phyloP scores from a whole-genome alignment of 495 filamentous ascomycete genomes.

The Talaromyces stipitatus region DNA sequence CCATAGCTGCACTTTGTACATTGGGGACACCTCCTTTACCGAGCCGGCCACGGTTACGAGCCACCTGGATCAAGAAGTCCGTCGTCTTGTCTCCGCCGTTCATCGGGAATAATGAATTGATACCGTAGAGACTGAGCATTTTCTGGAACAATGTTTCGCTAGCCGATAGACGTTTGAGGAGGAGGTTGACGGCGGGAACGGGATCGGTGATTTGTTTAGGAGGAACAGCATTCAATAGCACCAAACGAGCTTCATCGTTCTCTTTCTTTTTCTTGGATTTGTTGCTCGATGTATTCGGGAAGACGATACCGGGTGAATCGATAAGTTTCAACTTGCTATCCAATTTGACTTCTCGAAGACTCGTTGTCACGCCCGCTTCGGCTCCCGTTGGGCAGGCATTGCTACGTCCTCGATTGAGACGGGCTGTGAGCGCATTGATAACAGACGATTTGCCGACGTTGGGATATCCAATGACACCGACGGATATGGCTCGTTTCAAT shows the following conservation, averaged over 20 bases:
- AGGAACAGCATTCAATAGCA: slow-evolving; percentile 85
- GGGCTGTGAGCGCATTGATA: slow-evolving; percentile 85
- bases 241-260: slow-evolving; percentile 66
- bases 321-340: slow-evolving; percentile 92
- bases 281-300: slow-evolving; percentile 53
- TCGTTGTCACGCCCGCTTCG: slow-evolving; percentile 90
- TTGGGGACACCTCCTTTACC: slow-evolving; percentile 91
- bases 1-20: slow-evolving; percentile 76
- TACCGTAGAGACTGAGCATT: slow-evolving; percentile 71
- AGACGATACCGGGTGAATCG: slow-evolving; percentile 94
- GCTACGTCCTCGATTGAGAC: slow-evolving; percentile 58
- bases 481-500: slow-evolving; percentile 80
- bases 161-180: slow-evolving; percentile 68
- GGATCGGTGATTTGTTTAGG: slow-evolving; percentile 93
- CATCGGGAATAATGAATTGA: slow-evolving; percentile 64
- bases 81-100: slow-evolving; percentile 66
- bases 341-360: slow-evolving; percentile 81
- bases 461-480: slow-evolving; percentile 93
- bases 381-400: slow-evolving; percentile 82
- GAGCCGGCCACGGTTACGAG: slow-evolving; percentile 80
- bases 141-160: slow-evolving; percentile 62
- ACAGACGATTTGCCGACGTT: slow-evolving; percentile 97
- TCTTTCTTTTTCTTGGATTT: slow-evolving; percentile 43
- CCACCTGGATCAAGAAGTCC: slow-evolving; percentile 93
- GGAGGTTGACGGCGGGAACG: slow-evolving; percentile 71